These are phyloP conservation scores for Plicaturopsis crispa DNA, from an alignment of 768 basidiomycete species.

Conservation along the genomic window DNA sequence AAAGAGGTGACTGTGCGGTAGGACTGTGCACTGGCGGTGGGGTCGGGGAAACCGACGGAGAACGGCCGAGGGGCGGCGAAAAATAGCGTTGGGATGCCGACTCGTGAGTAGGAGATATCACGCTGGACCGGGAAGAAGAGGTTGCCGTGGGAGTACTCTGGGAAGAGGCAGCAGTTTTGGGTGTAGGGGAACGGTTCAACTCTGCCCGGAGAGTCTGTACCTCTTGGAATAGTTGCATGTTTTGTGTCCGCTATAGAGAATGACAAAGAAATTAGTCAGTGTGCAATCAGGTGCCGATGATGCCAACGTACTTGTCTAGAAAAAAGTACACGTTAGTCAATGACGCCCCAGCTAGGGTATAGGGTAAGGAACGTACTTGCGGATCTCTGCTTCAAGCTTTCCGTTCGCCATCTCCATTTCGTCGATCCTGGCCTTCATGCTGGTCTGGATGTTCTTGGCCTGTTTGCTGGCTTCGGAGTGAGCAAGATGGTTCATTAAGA, in stretches of 20 bases:
- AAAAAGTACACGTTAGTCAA: conserved; percentile 16
- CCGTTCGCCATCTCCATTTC: conserved; percentile 49
- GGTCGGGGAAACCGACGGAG: conserved; percentile 28
- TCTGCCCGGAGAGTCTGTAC: conserved; percentile 61
- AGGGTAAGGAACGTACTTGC: conserved; percentile 44
- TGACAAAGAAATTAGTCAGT: conserved; percentile 9
- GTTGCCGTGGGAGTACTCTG: conserved; percentile 12
- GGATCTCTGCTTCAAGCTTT: conserved; percentile 64
- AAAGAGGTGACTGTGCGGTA: conserved; percentile 36
- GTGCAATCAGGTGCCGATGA: conserved; percentile 8
- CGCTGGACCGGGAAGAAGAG: conserved; percentile 19
- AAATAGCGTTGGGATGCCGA: conserved; percentile 27
- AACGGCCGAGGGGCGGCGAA: conserved; percentile 24
- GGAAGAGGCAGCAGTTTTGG: conserved; percentile 30
- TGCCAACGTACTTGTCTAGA: conserved; percentile 53
- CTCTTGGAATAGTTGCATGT: conserved; percentile 65
- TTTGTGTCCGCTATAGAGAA: conserved; percentile 43
- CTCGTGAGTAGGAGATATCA: conserved; percentile 21
- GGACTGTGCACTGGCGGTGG: conserved; percentile 29
- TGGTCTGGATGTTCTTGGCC: conserved; percentile 54
- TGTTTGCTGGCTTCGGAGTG: conserved; percentile 70
- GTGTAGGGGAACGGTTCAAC: conserved; percentile 46
- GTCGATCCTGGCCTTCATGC: conserved; percentile 58
- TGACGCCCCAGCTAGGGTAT: conserved; percentile 4
- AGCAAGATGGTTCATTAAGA: conserved; percentile 75